phyloP scores from a whole-genome alignment of 192 early-diverging fungal species.

The Rhizoclosmatium sp. region DNA sequence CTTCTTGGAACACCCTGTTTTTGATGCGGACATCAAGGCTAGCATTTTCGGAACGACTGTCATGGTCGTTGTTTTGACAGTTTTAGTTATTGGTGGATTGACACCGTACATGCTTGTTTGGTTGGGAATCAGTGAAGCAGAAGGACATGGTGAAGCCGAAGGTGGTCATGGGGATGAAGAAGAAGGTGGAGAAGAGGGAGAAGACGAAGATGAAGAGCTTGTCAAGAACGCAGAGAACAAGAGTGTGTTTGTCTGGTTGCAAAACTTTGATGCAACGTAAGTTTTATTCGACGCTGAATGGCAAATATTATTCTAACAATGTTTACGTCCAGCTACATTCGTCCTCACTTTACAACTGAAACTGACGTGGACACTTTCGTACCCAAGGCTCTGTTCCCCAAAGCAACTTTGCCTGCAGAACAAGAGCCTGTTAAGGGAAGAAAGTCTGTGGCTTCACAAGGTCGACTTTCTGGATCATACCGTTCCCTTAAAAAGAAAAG shows the following conservation, averaged over 20 bases:
- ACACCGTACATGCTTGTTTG: conserved; percentile 65
- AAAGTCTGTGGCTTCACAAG: conserved; percentile 10
- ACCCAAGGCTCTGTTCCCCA: conserved; percentile 40
- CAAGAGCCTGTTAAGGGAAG: neutral
- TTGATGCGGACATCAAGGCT: conserved; percentile 57
- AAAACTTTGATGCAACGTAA: conserved; percentile 56
- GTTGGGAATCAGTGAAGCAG: conserved; percentile 50
- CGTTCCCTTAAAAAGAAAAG: conserved; percentile 29
- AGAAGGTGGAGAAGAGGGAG: conserved; percentile 39
- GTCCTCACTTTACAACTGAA: conserved; percentile 54
- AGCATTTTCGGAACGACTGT: conserved; percentile 68
- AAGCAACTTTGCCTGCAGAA: conserved; percentile 26
- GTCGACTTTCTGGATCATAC: conserved; percentile 24
- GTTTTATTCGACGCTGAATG: conserved; percentile 10
- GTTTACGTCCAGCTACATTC: conserved; percentile 45
- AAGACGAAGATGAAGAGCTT: conserved; percentile 39
- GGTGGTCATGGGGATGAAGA: conserved; percentile 20
- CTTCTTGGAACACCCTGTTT: conserved; percentile 63
- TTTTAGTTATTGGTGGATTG: conserved; percentile 63
- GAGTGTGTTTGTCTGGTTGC: conserved; percentile 56
- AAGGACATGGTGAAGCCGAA: conserved; percentile 6
- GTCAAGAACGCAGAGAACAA: conserved; percentile 42
- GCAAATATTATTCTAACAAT: no score
- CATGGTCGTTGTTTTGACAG: conserved; percentile 64
- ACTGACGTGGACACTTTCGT: conserved; percentile 35